A percentile compares a stretch with the other conserved stretches of the same genome.
Conservation (phyloP, 1,284 basidiomycete species). For the Sphagnurus paluster region DNA sequence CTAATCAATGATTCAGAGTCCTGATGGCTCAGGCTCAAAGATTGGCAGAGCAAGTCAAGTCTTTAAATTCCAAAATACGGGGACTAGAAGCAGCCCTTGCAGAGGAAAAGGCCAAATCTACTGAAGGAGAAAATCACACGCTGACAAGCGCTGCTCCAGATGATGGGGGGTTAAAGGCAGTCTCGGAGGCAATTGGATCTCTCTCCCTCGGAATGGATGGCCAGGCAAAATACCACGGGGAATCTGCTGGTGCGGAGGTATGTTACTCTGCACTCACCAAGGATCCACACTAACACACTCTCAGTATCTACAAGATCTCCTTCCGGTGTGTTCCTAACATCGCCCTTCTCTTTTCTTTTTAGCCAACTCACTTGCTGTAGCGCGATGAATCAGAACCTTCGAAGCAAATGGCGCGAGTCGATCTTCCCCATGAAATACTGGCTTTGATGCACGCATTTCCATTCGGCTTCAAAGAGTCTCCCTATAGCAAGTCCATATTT, state of each 20-base stretch:
- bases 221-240: conserved; percentile 47
- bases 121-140: conserved; percentile 19
- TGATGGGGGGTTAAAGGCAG: conserved; percentile 22
- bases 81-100: conserved; percentile 57
- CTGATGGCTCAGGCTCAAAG: conserved; percentile 47
- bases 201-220: conserved; percentile 46
- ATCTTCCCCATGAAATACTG: conserved; percentile 43
- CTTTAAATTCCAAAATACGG: conserved; percentile 46
- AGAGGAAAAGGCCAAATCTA: conserved; percentile 27
- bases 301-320: conserved; percentile 45
- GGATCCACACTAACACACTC: background rate
- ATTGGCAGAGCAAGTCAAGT: conserved; percentile 46
- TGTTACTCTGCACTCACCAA: conserved; percentile 5
- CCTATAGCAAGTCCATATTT: conserved; percentile 39
- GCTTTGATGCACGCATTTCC: conserved; percentile 50
- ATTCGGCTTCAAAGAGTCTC: conserved; percentile 41
- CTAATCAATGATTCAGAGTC: conserved; percentile 32
- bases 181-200: conserved; percentile 41
- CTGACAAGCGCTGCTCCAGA: background rate
- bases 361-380: conserved; percentile 1
- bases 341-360: background rate
- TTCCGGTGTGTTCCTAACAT: conserved; percentile 32
- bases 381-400: conserved; percentile 20
- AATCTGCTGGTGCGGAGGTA: conserved; percentile 48
- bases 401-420: conserved; percentile 18